Percentiles rank a stretch among this genome's conserved stretches.
These are phyloP conservation scores for Pharnaceum exiguum DNA, from an alignment of 148 eudicot genomes.

Conservation along the genomic window DNA sequence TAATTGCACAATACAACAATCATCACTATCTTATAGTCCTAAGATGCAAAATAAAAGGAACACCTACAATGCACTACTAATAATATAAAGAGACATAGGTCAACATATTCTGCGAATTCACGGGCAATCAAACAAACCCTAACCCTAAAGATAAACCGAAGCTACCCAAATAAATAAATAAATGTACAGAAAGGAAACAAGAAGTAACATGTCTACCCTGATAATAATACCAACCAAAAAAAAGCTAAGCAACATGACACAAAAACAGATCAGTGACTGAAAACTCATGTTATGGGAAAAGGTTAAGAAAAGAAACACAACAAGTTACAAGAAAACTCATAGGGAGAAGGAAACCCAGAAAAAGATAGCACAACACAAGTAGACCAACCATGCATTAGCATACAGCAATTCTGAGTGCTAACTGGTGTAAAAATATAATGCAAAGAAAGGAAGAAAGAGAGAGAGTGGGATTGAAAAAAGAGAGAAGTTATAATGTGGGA, in stretches of 20 bases:
- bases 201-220: neutral
- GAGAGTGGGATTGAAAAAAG: neutral
- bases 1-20: too few relatives aligned
- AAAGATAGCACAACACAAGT: neutral
- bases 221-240: neutral
- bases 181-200: neutral
- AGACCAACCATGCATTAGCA: constrained; percentile 17
- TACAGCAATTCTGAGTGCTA: neutral
- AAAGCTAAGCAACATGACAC: too few relatives aligned
- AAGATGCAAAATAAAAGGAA: too few relatives aligned
- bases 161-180: neutral
- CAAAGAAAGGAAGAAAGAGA: neutral
- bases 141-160: constrained; percentile 22
- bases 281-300: constrained; percentile 1
- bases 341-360: constrained; percentile 5
- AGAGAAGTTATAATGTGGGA: too few relatives aligned
- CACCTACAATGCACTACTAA: neutral
- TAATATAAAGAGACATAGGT: neutral
- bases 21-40: too few relatives aligned
- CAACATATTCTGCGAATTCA: neutral
- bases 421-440: neutral
- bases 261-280: neutral
- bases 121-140: constrained; percentile 28
- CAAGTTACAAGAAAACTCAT: constrained; percentile 27
- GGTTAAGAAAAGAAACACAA: constrained; percentile 4